These are phyloP conservation scores for Neolentinus lepideus DNA, from an alignment of 1,284 basidiomycete genomes.

Conservation along the genomic window DNA sequence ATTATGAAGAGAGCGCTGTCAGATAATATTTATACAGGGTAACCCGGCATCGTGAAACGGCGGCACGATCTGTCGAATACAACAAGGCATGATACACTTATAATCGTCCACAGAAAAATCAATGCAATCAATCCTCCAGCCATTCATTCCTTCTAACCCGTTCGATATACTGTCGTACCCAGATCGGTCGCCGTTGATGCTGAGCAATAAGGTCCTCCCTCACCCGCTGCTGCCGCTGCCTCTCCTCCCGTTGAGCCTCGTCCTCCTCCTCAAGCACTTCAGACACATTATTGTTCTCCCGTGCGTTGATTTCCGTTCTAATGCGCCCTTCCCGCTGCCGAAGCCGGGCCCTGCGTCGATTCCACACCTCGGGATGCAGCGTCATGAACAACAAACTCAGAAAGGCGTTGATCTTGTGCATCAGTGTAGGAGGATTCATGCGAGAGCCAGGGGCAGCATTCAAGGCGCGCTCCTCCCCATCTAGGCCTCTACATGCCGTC, in stretches of 20 bases:
- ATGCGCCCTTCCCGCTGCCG: constrained; percentile 59
- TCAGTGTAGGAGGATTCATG: constrained; percentile 31
- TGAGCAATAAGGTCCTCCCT: constrained; percentile 37
- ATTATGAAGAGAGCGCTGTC: background rate
- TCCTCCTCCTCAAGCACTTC: constrained; percentile 22
- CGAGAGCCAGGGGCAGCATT: constrained; percentile 23
- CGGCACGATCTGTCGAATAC: background rate
- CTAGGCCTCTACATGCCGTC: constrained; percentile 51
- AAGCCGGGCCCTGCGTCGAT: constrained; percentile 53
- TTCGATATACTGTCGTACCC: constrained; percentile 61
- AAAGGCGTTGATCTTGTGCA: constrained; percentile 49
- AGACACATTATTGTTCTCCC: constrained; percentile 23
- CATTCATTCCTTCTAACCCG: constrained; percentile 60
- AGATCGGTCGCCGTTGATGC: constrained; percentile 45
- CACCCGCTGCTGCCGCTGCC: constrained; percentile 23
- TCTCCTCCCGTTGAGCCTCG: constrained; percentile 26
- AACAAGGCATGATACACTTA: background rate
- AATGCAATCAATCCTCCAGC: constrained; percentile 46
- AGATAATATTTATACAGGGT: background rate
- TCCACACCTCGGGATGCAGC: constrained; percentile 70
- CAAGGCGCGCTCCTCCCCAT: constrained; percentile 46
- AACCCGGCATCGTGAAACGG: background rate
- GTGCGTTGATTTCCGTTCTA: constrained; percentile 55
- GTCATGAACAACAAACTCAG: constrained; percentile 51
- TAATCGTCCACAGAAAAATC: background rate